phyloP scores from a whole-genome alignment of 176 grass and related monocot genomes.

The Musa acuminata region DNA sequence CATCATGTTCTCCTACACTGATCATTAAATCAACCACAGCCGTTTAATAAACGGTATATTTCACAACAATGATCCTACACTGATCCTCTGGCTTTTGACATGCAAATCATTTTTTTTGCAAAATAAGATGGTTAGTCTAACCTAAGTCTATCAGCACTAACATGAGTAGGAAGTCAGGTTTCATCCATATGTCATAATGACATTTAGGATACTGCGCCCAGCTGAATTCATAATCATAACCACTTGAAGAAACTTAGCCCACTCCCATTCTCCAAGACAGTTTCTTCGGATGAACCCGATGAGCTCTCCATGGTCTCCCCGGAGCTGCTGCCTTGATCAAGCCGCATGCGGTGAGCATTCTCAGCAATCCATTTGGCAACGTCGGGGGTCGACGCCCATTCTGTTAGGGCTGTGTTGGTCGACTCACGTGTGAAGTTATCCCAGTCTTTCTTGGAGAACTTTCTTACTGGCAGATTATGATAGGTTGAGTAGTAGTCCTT shows the following conservation, averaged over 20 bases:
- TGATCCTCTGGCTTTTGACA: no score
- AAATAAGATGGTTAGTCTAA: no score
- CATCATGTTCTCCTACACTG: no score
- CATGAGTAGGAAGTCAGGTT: no score
- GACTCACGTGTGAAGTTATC: conserved; percentile 60
- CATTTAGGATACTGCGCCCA: no score
- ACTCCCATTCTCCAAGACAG: conserved; percentile 29
- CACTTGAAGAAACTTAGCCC: conserved; percentile 41
- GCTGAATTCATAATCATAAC: conserved; percentile 11
- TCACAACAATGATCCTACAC: no score
- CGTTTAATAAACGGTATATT: no score
- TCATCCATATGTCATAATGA: no score
- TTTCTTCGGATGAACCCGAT: conserved; percentile 59
- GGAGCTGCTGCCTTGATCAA: conserved; percentile 36
- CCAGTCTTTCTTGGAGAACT: conserved; percentile 78
- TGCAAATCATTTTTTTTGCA: no score
- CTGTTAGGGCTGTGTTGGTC: conserved; percentile 43
- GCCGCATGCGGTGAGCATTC: conserved; percentile 53
- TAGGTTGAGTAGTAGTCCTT: conserved; percentile 73
- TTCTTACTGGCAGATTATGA: conserved; percentile 47
- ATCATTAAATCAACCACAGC: no score
- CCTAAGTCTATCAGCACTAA: no score
- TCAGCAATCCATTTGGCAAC: conserved; percentile 69
- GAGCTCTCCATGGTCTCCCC: conserved; percentile 49
- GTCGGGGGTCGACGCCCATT: conserved; percentile 53